These are phyloP conservation scores for Rugosomyces carneus DNA, from an alignment of 1,284 basidiomycete genomes.

Conservation along the genomic window DNA sequence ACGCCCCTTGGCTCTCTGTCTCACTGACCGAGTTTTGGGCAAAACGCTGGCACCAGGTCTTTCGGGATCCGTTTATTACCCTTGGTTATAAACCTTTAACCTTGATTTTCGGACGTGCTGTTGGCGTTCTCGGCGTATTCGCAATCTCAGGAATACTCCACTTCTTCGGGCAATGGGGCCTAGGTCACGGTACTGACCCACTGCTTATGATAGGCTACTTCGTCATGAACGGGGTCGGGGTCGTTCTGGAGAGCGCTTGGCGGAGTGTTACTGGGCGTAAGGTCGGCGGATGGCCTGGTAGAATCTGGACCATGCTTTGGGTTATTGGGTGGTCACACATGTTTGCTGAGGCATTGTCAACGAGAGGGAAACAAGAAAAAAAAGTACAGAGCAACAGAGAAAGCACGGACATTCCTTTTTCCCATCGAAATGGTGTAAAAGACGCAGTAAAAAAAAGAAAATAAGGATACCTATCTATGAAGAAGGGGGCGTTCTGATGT, in stretches of 20 bases:
- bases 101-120: constrained; percentile 37
- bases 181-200: constrained; percentile 48
- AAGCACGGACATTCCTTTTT: no score
- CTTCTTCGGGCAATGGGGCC: constrained; percentile 49
- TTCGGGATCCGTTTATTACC: constrained; percentile 39
- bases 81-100: constrained; percentile 38
- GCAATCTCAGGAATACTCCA: constrained; percentile 52
- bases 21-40: constrained; percentile 48
- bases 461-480: no score
- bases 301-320: no score
- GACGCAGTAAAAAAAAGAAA: no score
- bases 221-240: constrained; percentile 46
- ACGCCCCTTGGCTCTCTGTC: constrained; percentile 36
- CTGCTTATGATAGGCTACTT: constrained; percentile 45
- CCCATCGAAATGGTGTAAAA: no score
- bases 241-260: constrained; percentile 44
- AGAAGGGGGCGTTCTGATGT: no score
- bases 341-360: no score
- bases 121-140: constrained; percentile 50
- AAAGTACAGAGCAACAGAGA: no score
- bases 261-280: constrained; percentile 32
- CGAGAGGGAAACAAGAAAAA: no score
- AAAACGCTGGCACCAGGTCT: constrained; percentile 47
- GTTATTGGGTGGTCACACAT: no score
- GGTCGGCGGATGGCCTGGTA: constrained; percentile 22